phyloP scores from a whole-genome alignment of 2,329 filamentous ascomycete genomes.

The Esteya vermicola region DNA sequence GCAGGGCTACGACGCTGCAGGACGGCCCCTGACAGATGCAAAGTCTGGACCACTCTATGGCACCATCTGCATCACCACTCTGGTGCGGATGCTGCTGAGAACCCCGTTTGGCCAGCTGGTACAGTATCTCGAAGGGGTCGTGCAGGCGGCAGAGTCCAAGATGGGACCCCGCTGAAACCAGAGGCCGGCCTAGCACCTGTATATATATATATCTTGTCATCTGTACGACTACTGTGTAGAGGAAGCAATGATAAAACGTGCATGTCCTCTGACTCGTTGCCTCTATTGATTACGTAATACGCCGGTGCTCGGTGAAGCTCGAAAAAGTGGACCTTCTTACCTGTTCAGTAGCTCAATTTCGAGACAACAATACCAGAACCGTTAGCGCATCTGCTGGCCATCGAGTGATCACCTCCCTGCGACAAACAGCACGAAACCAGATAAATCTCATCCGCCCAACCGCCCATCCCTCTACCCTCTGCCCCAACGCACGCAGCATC shows the following conservation, averaged over 20 bases:
- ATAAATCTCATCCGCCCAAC: too few species aligned
- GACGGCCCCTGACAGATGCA: conserved; percentile 4
- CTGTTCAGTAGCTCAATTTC: not conserved
- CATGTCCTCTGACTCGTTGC: too few species aligned
- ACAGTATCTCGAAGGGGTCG: conserved; percentile 3
- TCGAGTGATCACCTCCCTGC: too few species aligned
- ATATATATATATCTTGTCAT: too few species aligned
- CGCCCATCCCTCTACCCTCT: not conserved
- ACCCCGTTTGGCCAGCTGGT: conserved; percentile 3
- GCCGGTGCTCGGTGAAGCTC: too few species aligned
- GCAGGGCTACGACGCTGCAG: conserved; percentile 11
- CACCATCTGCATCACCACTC: conserved; percentile 7
- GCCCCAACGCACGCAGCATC: not conserved
- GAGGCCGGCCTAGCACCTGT: not conserved
- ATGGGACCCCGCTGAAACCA: not conserved
- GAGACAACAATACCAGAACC: not conserved
- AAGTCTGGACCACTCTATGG: conserved; percentile 7
- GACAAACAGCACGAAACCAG: not conserved
- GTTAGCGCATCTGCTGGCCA: too few species aligned
- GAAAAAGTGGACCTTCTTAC: not conserved
- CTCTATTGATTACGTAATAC: too few species aligned
- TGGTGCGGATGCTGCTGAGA: conserved; percentile 2
- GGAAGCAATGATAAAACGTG: too few species aligned
- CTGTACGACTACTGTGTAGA: too few species aligned
- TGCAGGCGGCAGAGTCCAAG: conserved; percentile 6